phyloP scores from a whole-genome alignment of 2,329 filamentous ascomycete species.

The Fusarium aywerte region DNA sequence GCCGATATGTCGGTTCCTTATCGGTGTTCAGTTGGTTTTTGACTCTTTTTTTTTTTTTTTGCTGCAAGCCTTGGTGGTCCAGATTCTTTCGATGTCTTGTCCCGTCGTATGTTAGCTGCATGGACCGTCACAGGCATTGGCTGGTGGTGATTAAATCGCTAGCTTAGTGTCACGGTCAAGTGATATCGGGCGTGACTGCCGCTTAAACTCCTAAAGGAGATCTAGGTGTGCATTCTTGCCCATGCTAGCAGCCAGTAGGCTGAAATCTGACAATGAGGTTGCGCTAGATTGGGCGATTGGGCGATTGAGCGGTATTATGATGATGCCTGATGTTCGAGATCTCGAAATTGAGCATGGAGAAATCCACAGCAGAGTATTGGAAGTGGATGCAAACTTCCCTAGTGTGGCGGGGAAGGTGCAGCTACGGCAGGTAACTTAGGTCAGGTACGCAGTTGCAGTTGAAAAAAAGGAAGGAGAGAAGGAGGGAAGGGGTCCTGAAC shows the following conservation, averaged over 20 bases:
- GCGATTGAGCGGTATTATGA: slow-evolving; percentile 27
- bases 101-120: slow-evolving; percentile 34
- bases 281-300: slow-evolving; percentile 16
- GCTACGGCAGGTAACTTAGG: slow-evolving; percentile 6
- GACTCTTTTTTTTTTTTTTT: not conserved
- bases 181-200: slow-evolving; percentile 28
- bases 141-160: slow-evolving; percentile 30
- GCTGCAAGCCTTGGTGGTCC: slow-evolving; percentile 11
- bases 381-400: slow-evolving; percentile 31
- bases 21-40: slow-evolving; percentile 28
- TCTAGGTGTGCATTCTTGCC: slow-evolving; percentile 12
- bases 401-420: slow-evolving; percentile 36
- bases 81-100: slow-evolving; percentile 33
- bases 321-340: slow-evolving; percentile 26
- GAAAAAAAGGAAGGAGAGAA: not conserved
- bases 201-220: not conserved
- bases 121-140: slow-evolving; percentile 11
- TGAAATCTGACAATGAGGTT: slow-evolving; percentile 5
- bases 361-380: slow-evolving; percentile 8
- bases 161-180: slow-evolving; percentile 27
- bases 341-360: slow-evolving; percentile 18
- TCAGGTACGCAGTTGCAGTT: slow-evolving; percentile 8
- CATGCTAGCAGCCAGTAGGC: slow-evolving; percentile 9
- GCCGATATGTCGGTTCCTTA: slow-evolving; percentile 21
- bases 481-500: not conserved